A percentile compares a stretch with the other conserved stretches of the same genome.
Conservation (phyloP, 2,329 filamentous ascomycete species). For the Trichophyton verrucosum region DNA sequence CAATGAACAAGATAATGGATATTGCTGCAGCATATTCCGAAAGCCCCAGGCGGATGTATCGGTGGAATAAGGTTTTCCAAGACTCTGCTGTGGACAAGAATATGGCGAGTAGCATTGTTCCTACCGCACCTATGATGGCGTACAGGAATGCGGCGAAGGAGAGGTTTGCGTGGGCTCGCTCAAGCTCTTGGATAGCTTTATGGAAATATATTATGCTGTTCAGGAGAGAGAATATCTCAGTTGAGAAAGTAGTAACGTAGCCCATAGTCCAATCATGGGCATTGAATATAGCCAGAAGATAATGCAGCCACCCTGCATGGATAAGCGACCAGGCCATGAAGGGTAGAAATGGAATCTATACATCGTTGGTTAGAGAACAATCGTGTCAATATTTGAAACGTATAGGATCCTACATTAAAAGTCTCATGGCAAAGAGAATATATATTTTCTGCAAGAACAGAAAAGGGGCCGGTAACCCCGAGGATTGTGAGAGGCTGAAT, state of each 20-base stretch:
- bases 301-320: conserved; percentile 54
- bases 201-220: conserved; percentile 59
- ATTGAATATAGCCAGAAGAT: conserved; percentile 52
- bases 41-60: conserved; percentile 49
- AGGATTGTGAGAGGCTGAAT: conserved; percentile 54
- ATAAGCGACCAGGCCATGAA: conserved; percentile 58
- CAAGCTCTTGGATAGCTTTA: conserved; percentile 52
- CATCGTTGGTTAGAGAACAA: not conserved
- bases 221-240: conserved; percentile 53
- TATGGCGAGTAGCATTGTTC: conserved; percentile 51
- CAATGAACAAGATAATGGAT: conserved; percentile 54
- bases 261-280: conserved; percentile 60
- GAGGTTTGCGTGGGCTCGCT: conserved; percentile 45
- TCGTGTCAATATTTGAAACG: not conserved
- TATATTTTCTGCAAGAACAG: conserved; percentile 41
- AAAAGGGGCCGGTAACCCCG: conserved; percentile 54
- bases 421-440: conserved; percentile 45
- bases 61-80: conserved; percentile 51
- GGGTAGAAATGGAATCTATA: conserved; percentile 47
- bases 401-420: conserved; percentile 37
- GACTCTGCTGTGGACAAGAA: conserved; percentile 49
- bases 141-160: conserved; percentile 54
- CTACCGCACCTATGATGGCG: conserved; percentile 50
- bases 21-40: conserved; percentile 55
- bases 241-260: conserved; percentile 55